These are phyloP conservation scores for Alternaria metachromatica DNA, from an alignment of 2,329 filamentous ascomycete genomes.

Conservation along the genomic window DNA sequence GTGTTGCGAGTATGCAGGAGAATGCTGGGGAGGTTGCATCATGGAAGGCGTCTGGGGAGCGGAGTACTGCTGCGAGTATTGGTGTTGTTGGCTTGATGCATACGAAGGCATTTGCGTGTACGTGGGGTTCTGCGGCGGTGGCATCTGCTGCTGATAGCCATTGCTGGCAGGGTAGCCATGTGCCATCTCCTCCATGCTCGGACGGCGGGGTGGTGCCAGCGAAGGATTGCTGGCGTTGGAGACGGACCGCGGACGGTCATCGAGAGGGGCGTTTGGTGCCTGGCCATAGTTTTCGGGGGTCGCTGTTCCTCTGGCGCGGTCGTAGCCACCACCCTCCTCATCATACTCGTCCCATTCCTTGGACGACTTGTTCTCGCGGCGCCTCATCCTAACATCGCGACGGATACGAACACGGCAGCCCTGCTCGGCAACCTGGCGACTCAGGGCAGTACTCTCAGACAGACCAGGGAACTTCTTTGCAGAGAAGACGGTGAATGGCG, in stretches of 20 bases:
- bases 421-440: constrained; percentile 91
- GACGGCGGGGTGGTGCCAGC: constrained; percentile 49
- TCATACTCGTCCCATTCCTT: constrained; percentile 72
- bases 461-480: constrained; percentile 98
- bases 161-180: constrained; percentile 48
- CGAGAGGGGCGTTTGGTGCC: constrained; percentile 46
- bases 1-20: constrained; percentile 40
- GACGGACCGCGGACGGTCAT: constrained; percentile 64
- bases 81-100: constrained; percentile 39
- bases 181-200: constrained; percentile 55
- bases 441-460: constrained; percentile 85
- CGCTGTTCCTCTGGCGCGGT: constrained; percentile 57
- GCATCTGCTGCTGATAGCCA: constrained; percentile 49
- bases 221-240: constrained; percentile 62
- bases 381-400: constrained; percentile 90
- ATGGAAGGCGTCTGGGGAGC: constrained; percentile 42
- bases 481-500: constrained; percentile 86
- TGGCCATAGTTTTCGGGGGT: constrained; percentile 59
- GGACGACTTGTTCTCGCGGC: constrained; percentile 73
- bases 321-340: constrained; percentile 57
- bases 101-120: constrained; percentile 52
- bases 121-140: constrained; percentile 48
- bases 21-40: constrained; percentile 48
- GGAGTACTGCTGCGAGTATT: constrained; percentile 44
- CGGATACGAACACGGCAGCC: constrained; percentile 95